Evolutionary conservation across 129 eudicot genomes (phyloP), one percentile per base, ranked within the genome.

Genomic region (Chrysanthemum lavandulifolium): DNA sequence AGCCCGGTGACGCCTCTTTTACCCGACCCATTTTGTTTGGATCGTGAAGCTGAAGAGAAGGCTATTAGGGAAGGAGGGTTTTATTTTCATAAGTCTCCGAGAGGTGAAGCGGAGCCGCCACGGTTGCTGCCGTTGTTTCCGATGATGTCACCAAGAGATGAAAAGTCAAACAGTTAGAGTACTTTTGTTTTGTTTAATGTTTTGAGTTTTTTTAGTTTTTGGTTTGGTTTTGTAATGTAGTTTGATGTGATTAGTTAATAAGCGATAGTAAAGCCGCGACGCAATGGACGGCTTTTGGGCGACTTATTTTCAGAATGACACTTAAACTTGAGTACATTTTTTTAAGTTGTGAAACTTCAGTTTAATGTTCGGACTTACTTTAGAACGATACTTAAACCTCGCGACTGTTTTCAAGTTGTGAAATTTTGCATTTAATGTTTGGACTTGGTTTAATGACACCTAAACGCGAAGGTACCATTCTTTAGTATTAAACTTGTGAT

Each of bases 1-100:
- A 85, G 92, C 73, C 98, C 97, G 31, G 98, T 93, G 1, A 93
- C 98, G 1, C 98, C 98, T 2, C 85, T 93, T 1, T 79, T 77
- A 11, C 85, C 82, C 73, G 98, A 93, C 82, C 92, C 90, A 82
- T 92, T 92, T 49, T 72, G 49, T 59, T 62, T 88, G 7, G 76
- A 87, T 6, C 64, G 69, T 65, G 86, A 57, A 19, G 95, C 91
- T 11, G 97, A 90, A 61, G 85, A 82, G 29, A 87, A 83, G 33
- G 97, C 92, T 14, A 91, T 91, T 47, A 78, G 74, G 3, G 85
- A 81, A 6, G 88, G 90, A 73, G 96, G 92, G 45, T 93, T 87
- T 58, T 93, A 80, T 62, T 74, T 93, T 49, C 96, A 89, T 53
- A 97, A 97, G 60, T 89, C 96, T 51, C 91, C 96, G 48, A 43